Conservation (phyloP, 352 stramenopile genomes). For the Elongisporangium undulatum region DNA sequence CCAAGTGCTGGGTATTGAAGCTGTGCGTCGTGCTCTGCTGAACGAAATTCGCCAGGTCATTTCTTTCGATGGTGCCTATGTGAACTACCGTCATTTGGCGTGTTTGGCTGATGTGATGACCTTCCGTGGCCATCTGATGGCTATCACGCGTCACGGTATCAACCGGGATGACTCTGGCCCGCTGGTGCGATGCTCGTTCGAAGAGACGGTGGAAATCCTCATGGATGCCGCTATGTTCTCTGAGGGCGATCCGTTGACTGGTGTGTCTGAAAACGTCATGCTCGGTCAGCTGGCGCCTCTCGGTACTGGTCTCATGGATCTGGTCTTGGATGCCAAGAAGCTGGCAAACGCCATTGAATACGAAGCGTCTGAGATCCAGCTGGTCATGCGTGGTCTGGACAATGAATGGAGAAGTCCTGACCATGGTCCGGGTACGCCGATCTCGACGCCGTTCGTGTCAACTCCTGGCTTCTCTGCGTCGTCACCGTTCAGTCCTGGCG, state of each 20-base stretch:
- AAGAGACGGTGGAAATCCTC: constrained; percentile 99
- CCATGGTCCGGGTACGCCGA: constrained; percentile 68
- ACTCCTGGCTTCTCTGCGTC: constrained; percentile 88
- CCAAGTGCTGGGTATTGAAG: constrained; percentile 92
- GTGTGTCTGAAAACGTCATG: constrained; percentile 99
- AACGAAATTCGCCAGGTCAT: constrained; percentile 98
- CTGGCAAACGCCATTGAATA: constrained; percentile 97
- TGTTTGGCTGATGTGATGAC: constrained; percentile 99
- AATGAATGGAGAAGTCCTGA: constrained; percentile 89
- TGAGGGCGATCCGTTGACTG: constrained; percentile 96
- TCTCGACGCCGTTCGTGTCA: constrained; percentile 80
- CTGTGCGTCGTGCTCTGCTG: constrained; percentile 83
- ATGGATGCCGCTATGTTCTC: constrained; percentile 98
- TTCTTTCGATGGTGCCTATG: constrained; percentile 99
- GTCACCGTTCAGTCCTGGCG: constrained; percentile 80
- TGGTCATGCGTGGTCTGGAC: constrained; percentile 88
- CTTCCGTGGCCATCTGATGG: constrained; percentile 95
- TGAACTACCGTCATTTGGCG: constrained; percentile 99
- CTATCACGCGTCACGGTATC: constrained; percentile 99
- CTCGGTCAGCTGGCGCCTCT: constrained; percentile 95
- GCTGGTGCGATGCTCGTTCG: constrained; percentile 98
- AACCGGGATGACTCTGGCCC: constrained; percentile 98
- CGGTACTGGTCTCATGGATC: constrained; percentile 96
- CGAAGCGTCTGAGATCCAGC: constrained; percentile 90
- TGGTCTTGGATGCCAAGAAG: constrained; percentile 98